These are phyloP conservation scores for Sugiyamaella xylanicola DNA, from an alignment of 1,139 yeast species.

Conservation along the genomic window DNA sequence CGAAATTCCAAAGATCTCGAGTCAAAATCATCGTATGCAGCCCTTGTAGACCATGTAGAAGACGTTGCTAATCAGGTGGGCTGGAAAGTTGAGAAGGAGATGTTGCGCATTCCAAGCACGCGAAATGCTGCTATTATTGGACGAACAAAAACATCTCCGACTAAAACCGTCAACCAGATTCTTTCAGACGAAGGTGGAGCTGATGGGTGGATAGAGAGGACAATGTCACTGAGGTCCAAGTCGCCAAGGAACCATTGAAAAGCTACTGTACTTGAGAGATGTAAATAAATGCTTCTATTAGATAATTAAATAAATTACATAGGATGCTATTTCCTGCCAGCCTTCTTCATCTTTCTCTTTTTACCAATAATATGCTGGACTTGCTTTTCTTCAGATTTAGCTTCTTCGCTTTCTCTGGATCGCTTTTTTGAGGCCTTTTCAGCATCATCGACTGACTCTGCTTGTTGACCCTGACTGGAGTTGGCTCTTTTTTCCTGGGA, in stretches of 20 bases:
- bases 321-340: slow-evolving; percentile 4
- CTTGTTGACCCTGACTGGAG: slow-evolving; percentile 26
- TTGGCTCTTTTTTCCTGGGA: slow-evolving; percentile 37
- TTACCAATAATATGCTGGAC: slow-evolving; percentile 35
- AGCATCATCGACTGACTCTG: slow-evolving; percentile 38
- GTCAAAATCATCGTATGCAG: slow-evolving; percentile 67
- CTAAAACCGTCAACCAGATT: slow-evolving; percentile 46
- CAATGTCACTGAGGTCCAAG: slow-evolving; percentile 32
- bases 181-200: slow-evolving; percentile 82
- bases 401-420: slow-evolving; percentile 45
- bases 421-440: slow-evolving; percentile 34
- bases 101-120: slow-evolving; percentile 91
- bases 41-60: slow-evolving; percentile 82
- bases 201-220: slow-evolving; percentile 79
- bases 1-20: slow-evolving; percentile 41
- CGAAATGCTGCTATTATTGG: slow-evolving; percentile 91
- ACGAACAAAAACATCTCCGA: slow-evolving; percentile 40
- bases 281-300: too few species aligned
- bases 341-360: slow-evolving; percentile 36
- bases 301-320: slow-evolving; percentile 8
- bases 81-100: slow-evolving; percentile 83
- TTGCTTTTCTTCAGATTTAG: slow-evolving; percentile 31
- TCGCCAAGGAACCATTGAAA: slow-evolving; percentile 45
- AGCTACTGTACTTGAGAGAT: slow-evolving; percentile 3
- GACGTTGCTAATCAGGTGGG: slow-evolving; percentile 68